Conservation (phyloP, 352 stramenopile species). For the Pilasporangium apinafurcum region DNA sequence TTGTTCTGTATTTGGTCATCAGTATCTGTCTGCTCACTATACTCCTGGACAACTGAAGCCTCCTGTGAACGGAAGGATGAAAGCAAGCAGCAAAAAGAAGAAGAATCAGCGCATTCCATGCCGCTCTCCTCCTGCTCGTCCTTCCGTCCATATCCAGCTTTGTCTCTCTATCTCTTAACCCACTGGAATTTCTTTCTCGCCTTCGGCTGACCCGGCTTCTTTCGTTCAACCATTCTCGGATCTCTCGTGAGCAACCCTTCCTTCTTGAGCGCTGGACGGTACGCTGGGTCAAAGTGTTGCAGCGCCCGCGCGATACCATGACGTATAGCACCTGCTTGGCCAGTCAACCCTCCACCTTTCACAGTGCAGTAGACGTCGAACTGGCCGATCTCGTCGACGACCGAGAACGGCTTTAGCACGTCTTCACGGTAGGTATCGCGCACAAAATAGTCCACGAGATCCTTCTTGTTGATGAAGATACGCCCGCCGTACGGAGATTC, state of each 20-base stretch:
- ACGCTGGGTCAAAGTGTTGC: conserved; percentile 91
- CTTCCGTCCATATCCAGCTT: no score
- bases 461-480: conserved; percentile 93
- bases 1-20: no score
- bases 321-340: conserved; percentile 92
- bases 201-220: conserved; percentile 95
- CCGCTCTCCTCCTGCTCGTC: neutral
- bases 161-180: conserved; percentile 94
- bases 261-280: conserved; percentile 90
- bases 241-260: conserved; percentile 92
- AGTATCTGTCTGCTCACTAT: no score
- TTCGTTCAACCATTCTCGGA: conserved; percentile 94
- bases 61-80: no score
- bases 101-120: neutral
- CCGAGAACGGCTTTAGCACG: conserved; percentile 76
- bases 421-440: conserved; percentile 88
- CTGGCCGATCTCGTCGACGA: conserved; percentile 60
- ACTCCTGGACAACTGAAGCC: no score
- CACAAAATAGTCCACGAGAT: conserved; percentile 92
- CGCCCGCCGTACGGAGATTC: conserved; percentile 71
- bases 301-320: conserved; percentile 91
- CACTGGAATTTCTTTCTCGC: conserved; percentile 97
- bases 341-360: conserved; percentile 89
- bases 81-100: neutral
- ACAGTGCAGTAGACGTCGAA: conserved; percentile 92